Conservation (phyloP, 352 stramenopile genomes). For the Plasmopara muralis region DNA sequence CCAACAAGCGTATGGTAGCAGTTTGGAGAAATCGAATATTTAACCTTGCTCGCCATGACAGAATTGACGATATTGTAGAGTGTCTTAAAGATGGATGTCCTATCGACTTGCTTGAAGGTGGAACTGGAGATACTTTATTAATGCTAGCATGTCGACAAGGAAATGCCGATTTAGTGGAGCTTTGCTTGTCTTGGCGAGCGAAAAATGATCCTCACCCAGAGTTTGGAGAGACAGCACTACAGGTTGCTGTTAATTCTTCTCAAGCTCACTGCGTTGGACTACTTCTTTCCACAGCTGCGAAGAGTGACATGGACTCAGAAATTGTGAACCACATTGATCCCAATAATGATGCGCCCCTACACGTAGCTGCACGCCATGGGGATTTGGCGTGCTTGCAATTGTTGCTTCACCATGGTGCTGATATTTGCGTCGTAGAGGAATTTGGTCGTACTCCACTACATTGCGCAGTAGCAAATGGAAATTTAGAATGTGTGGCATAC, state of each 20-base stretch:
- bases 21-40: slow-evolving; percentile 62
- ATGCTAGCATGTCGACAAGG: slow-evolving; percentile 69
- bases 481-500: slow-evolving; percentile 68
- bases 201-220: slow-evolving; percentile 85
- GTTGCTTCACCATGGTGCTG: slow-evolving; percentile 68
- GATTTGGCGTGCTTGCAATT: slow-evolving; percentile 68
- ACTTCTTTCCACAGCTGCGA: slow-evolving; percentile 63
- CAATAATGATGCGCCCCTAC: slow-evolving; percentile 70
- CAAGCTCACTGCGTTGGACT: slow-evolving; percentile 54
- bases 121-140: slow-evolving; percentile 67
- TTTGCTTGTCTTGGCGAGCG: slow-evolving; percentile 64
- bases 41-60: slow-evolving; percentile 35
- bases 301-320: slow-evolving; percentile 81
- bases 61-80: slow-evolving; percentile 34
- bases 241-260: slow-evolving; percentile 60
- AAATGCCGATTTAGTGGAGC: slow-evolving; percentile 53
- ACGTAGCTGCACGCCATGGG: slow-evolving; percentile 63
- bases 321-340: slow-evolving; percentile 85
- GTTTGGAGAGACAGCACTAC: slow-evolving; percentile 76
- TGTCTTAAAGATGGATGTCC: slow-evolving; percentile 62
- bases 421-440: slow-evolving; percentile 79
- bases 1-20: slow-evolving; percentile 37
- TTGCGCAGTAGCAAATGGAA: slow-evolving; percentile 53
- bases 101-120: slow-evolving; percentile 67
- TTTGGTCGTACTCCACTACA: slow-evolving; percentile 77